A percentile compares a stretch with the other conserved stretches of the same genome.
phyloP scores from a whole-genome alignment of 2,329 filamentous ascomycete genomes.

The Penicillium sp. region DNA sequence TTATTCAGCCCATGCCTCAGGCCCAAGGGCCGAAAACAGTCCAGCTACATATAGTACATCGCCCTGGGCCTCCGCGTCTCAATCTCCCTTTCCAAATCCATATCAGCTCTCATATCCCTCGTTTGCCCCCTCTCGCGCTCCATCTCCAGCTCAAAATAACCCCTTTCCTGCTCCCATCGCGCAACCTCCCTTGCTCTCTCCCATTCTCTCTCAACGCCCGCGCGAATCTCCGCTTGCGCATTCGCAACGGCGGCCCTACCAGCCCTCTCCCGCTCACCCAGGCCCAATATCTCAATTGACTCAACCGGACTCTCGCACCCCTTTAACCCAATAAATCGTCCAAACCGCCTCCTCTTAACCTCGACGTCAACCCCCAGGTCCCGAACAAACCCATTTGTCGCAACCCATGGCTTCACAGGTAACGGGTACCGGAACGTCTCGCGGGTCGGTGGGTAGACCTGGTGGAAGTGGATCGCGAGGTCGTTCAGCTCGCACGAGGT shows the following conservation, averaged over 20 bases:
- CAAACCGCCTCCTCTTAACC: constrained; percentile 47
- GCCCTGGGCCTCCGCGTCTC: neutral
- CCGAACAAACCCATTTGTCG: constrained; percentile 14
- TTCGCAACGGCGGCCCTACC: neutral
- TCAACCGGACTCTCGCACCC: constrained; percentile 40
- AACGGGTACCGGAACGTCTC: constrained; percentile 43
- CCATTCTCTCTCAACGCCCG: constrained; percentile 37
- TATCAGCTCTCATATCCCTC: neutral
- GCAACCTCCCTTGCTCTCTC: constrained; percentile 20
- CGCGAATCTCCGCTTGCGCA: constrained; percentile 25
- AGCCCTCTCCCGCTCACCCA: neutral
- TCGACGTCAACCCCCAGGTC: constrained; percentile 35
- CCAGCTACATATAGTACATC: neutral
- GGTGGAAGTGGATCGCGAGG: constrained; percentile 50
- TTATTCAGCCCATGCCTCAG: neutral
- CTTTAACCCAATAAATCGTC: constrained; percentile 48
- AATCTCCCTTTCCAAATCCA: neutral
- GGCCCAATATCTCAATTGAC: neutral
- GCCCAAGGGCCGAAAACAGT: neutral
- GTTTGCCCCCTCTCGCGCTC: neutral
- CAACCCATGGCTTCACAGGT: constrained; percentile 37
- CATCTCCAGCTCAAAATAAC: neutral
- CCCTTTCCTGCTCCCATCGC: neutral
- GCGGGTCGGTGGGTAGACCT: constrained; percentile 41
- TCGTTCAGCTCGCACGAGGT: constrained; percentile 46